These are phyloP conservation scores for Ustilago vetiveriae DNA, from an alignment of 1,284 basidiomycete genomes.

Conservation along the genomic window DNA sequence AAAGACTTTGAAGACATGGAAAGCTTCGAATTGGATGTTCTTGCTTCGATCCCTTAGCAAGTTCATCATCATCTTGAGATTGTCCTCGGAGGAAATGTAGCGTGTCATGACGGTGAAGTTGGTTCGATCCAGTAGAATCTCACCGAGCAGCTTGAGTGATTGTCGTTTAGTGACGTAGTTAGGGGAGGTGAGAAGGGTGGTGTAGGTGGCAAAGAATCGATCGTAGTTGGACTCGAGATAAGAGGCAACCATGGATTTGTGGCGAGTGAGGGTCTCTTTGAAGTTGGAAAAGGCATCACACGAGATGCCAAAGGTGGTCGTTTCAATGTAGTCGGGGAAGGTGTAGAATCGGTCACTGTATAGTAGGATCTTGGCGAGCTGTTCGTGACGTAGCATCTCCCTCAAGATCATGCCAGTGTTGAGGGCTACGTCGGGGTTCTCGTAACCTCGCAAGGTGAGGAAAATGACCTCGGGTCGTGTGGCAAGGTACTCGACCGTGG, in stretches of 20 bases:
- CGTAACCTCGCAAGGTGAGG: conserved; percentile 80
- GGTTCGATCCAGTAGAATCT: conserved; percentile 94
- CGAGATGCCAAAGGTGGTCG: conserved; percentile 95
- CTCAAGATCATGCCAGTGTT: conserved; percentile 98
- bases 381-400: conserved; percentile 95
- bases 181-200: conserved; percentile 85
- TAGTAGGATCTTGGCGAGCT: conserved; percentile 86
- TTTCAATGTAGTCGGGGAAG: conserved; percentile 96
- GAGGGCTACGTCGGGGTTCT: conserved; percentile 91
- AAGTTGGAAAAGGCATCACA: conserved; percentile 97
- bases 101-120: conserved; percentile 98
- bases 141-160: conserved; percentile 95
- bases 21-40: conserved; percentile 99
- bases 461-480: conserved; percentile 89
- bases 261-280: conserved; percentile 80
- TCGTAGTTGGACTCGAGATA: conserved; percentile 98
- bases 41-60: conserved; percentile 94
- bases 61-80: conserved; percentile 99
- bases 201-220: conserved; percentile 95
- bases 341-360: conserved; percentile 91
- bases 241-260: conserved; percentile 95
- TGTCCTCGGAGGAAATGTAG: conserved; percentile 86
- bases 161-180: conserved; percentile 99
- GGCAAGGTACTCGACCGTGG: conserved; percentile 92
- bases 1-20: conserved; percentile 99